Base-by-base conservation (phyloP, 768 basidiomycete genomes). In the Sarcomyxa edulis region DNA sequence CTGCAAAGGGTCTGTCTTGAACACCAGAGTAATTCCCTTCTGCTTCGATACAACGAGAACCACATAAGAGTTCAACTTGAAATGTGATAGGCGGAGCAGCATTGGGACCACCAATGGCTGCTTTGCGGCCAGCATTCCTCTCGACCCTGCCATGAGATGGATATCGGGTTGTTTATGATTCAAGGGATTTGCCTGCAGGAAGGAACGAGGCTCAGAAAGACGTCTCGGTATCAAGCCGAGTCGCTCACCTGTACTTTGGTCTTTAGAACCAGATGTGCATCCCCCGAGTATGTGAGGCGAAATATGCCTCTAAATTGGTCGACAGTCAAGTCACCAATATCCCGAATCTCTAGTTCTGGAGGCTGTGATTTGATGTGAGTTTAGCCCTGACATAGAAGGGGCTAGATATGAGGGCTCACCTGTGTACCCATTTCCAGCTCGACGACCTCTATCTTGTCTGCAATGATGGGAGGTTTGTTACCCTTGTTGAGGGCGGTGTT, bases 361-460 rank as follows among this genome's bases (percentile, higher is more conserved):
- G 96, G 95, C 92, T 97, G 49, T 4, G 18, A n/a, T 37, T 15
- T 1, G 22, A 18, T 16, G 15, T n/a, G 23, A 34, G 15, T 22
- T 44, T 35, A 35, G 4, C 36, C 29, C 28, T 18, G 32, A 10
- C 33, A 35, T 36, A 37, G 42, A 35, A 23, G 37, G 27, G 25
- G 19, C 39, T 30, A 32, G 18, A 29, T 14, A 34, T 20, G 22
- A 39, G n/a, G 23, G 55, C 68, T 38, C 44, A 92, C 94, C 71
- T 95, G 85, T 2, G 88, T 91, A 25, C 96, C 96, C 96, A 99
- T 98, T 63, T 97, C 86, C n/a, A 99, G 68, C 58, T 98, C 96
- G 37, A 96, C 88, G 21, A 99, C 96, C 59, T 98, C 92, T 47
- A 99, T 98, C 60, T 77, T 84, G 65, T 95, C 96, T 37, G 92